Conservation (phyloP, 192 early-diverging fungal genomes). For the Rhizoclosmatium globosum region DNA sequence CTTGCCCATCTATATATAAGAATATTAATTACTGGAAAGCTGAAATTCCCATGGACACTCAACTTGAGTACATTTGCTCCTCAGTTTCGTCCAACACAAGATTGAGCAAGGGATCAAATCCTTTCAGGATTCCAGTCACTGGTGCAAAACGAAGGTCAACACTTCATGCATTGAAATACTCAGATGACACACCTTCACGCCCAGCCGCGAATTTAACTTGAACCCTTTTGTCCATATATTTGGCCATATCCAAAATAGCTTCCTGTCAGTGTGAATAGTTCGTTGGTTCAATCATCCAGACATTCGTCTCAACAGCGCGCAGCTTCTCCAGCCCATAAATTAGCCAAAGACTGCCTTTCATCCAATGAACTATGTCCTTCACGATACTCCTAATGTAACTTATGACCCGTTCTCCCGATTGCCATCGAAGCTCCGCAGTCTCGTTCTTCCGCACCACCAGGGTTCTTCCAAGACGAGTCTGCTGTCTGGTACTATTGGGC, state of each 20-base stretch:
- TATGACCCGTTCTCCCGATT: too few relatives aligned
- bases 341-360: too few relatives aligned
- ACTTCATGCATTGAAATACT: not conserved
- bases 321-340: too few relatives aligned
- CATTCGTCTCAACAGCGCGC: too few relatives aligned
- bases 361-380: too few relatives aligned
- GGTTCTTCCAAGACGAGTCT: too few relatives aligned
- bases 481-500: too few relatives aligned
- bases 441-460: too few relatives aligned
- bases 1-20: constrained; percentile 5
- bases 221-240: constrained; percentile 93
- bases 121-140: constrained; percentile 92
- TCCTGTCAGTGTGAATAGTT: constrained; percentile 61
- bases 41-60: not conserved
- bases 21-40: not conserved
- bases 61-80: constrained; percentile 67
- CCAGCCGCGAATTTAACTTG: constrained; percentile 93
- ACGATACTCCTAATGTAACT: too few relatives aligned
- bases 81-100: constrained; percentile 93
- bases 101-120: constrained; percentile 92
- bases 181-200: constrained; percentile 76
- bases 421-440: too few relatives aligned
- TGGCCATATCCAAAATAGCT: constrained; percentile 90
- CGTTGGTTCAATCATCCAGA: not conserved
- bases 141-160: not conserved